A percentile compares a stretch with the other conserved stretches of the same genome.
phyloP scores from a whole-genome alignment of 2,329 filamentous ascomycete genomes.

The Chaetomiaceae sp. region DNA sequence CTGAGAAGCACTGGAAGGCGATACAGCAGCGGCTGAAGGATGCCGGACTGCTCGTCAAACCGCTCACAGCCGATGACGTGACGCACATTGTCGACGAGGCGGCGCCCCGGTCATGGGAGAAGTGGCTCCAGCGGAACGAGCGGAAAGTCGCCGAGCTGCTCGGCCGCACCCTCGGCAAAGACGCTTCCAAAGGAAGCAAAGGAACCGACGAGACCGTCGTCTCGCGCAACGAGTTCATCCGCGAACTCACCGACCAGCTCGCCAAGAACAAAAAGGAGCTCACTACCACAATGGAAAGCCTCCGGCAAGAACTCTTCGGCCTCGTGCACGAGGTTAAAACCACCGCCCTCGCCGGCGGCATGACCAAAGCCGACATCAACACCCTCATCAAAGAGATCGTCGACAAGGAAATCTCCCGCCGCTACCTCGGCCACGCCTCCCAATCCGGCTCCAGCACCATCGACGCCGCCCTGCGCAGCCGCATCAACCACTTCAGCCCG shows the following conservation, averaged over 20 bases:
- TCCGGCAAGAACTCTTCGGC: slow-evolving; percentile 24
- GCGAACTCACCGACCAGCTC: slow-evolving; percentile 36
- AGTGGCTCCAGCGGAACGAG: slow-evolving; percentile 48
- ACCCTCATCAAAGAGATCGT: slow-evolving; percentile 38
- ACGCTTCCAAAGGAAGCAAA: neutral
- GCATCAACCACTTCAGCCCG: slow-evolving; percentile 67
- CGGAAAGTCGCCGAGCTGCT: slow-evolving; percentile 32
- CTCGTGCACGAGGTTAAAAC: slow-evolving; percentile 28
- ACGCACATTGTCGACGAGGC: slow-evolving; percentile 7
- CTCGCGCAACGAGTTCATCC: slow-evolving; percentile 44
- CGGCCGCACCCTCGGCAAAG: neutral
- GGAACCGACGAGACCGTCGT: slow-evolving; percentile 31
- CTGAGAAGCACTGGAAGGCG: slow-evolving; percentile 42
- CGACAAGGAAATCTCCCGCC: slow-evolving; percentile 37
- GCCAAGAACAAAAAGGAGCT: slow-evolving; percentile 35
- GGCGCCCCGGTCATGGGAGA: slow-evolving; percentile 38
- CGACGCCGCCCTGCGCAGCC: slow-evolving; percentile 40
- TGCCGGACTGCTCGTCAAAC: slow-evolving; percentile 26
- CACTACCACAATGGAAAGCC: slow-evolving; percentile 34
- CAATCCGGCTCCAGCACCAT: slow-evolving; percentile 40
- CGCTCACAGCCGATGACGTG: slow-evolving; percentile 24
- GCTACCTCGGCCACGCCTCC: slow-evolving; percentile 42
- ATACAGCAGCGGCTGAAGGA: slow-evolving; percentile 37
- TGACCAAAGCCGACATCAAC: slow-evolving; percentile 38
- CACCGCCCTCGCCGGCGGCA: slow-evolving; percentile 18